These are phyloP conservation scores for Umbilicus rupestris DNA, from an alignment of 164 flowering plant genomes.

Conservation along the genomic window DNA sequence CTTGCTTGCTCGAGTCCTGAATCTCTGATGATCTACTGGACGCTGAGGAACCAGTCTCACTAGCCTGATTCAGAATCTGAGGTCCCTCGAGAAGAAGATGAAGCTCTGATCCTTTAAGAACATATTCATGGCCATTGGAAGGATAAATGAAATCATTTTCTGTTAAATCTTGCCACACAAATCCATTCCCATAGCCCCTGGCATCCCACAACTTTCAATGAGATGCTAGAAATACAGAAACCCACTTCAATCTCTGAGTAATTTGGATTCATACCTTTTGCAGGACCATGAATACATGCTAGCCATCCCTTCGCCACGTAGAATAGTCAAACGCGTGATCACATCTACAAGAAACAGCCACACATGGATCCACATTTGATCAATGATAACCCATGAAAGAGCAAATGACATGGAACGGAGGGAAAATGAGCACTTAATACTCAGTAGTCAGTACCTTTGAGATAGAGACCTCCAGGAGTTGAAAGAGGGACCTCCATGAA, in stretches of 20 bases:
- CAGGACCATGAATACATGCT: constrained; percentile 84
- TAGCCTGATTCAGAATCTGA: neutral
- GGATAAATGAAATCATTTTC: constrained; percentile 82
- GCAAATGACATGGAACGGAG: neutral
- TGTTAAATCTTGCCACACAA: constrained; percentile 87
- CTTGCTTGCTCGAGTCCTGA: constrained; percentile 11
- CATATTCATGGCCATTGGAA: constrained; percentile 76
- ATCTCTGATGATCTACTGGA: neutral
- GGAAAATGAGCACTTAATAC: neutral
- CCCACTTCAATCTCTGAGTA: neutral
- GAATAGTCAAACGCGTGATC: constrained; percentile 50
- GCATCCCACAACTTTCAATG: neutral
- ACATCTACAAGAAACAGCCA: constrained; percentile 45
- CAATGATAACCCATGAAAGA: neutral
- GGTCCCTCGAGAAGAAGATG: constrained; percentile 3
- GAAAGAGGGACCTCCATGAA: constrained; percentile 83
- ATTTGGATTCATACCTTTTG: constrained; percentile 15
- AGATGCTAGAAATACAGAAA: neutral
- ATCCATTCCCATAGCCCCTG: constrained; percentile 91
- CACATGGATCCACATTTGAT: neutral
- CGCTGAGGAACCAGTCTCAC: neutral
- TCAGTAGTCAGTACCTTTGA: constrained; percentile 68
- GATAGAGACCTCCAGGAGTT: constrained; percentile 62
- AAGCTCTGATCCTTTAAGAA: constrained; percentile 90
- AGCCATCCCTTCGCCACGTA: constrained; percentile 84